Evolutionary conservation across 139 green algal species (phyloP).

Genomic region (Volvox reticuliferus): DNA sequence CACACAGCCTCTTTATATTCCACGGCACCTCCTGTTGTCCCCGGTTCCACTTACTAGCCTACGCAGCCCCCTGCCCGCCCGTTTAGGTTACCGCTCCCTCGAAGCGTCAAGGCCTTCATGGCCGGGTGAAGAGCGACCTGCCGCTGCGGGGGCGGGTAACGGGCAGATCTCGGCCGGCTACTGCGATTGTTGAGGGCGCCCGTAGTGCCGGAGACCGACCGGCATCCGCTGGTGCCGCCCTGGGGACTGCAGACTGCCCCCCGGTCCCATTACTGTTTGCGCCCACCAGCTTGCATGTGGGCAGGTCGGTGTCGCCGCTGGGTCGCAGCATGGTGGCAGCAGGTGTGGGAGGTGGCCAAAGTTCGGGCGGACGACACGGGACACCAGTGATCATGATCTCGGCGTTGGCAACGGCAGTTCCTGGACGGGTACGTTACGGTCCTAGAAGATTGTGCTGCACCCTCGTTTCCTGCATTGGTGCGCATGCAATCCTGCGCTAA

Average conservation of each 20-base stretch:
- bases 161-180: neutral
- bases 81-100: neutral
- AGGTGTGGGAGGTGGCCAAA: neutral
- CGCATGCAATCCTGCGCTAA: no score
- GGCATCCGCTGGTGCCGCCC: neutral
- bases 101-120: neutral
- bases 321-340: neutral
- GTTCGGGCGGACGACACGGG: neutral
- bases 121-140: neutral
- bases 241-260: neutral
- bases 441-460: no score
- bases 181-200: neutral
- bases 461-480: no score
- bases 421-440: neutral
- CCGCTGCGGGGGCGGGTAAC: neutral
- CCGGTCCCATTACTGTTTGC: neutral
- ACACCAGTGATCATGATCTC: neutral
- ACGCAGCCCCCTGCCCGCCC: no score
- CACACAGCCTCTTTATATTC: no score
- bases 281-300: neutral
- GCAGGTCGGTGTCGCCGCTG: constrained; percentile 28
- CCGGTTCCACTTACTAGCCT: no score
- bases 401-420: neutral
- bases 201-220: neutral
- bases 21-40: no score